Base-by-base conservation (phyloP, 306 rosid species). In the Begonia peltatifolia region DNA sequence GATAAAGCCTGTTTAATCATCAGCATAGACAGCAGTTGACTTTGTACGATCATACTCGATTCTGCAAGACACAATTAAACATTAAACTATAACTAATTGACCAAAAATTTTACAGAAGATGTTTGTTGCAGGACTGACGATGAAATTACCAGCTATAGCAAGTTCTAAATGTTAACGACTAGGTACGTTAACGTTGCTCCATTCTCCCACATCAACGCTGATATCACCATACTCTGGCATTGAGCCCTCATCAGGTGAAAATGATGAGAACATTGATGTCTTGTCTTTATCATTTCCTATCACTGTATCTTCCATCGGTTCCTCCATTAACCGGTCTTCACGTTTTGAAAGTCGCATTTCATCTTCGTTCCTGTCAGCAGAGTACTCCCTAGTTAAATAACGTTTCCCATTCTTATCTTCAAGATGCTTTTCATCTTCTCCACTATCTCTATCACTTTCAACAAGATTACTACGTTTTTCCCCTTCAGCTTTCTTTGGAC, bases 131-230 rank as follows among this genome's bases (percentile, higher is more conserved):
- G 38, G 14, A 10, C 14, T 15, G 38, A 41, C 53, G 42, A 41
- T 38, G 55, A 46, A 54, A 58, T 72, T 82, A 80, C 85, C 89
- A 74, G 67, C 50, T 50, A 44, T 22, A 17, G 60, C 68, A 67
- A 59, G 63, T 55, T 41, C 53, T 44, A 59, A 14, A 43, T 60
- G 66, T 63, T 66, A 61, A 65, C 60, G 41, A 54, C 49, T 58
- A 53, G 74, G 52, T 22, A 23, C 73, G 70, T 78, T 77, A 46
- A 62, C 69, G 35, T 23, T 63, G 47, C 60, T 62, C 49, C 42
- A 54, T 65, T 70, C 69, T 53, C 63, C 83, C 66, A 71, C 62
- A 73, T 42, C 63, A 68, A 52, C 38, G 36, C 59, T 57, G 54
- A 63, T 41, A 60, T 22, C 70, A 61, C 64, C 54, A 67, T 57